These are phyloP conservation scores for Saprolegnia parasitica DNA, from an alignment of 352 stramenopile species.

Conservation along the genomic window DNA sequence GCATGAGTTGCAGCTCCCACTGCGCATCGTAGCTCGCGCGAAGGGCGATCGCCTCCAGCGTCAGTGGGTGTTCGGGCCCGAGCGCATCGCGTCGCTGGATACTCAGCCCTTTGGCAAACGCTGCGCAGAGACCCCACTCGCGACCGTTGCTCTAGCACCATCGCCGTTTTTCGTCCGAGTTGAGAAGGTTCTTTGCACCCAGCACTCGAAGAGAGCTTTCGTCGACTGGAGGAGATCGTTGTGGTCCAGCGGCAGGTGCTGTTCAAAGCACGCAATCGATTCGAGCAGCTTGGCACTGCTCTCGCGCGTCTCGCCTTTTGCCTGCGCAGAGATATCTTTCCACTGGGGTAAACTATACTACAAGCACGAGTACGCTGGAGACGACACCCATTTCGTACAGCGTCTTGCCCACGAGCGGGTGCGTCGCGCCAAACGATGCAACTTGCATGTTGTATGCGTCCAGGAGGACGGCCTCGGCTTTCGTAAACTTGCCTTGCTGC, in stretches of 20 bases:
- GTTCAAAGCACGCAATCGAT: slow-evolving; percentile 8
- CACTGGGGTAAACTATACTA: not conserved
- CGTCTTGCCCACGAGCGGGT: slow-evolving; percentile 16
- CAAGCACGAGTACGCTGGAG: not conserved
- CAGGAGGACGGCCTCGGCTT: not conserved
- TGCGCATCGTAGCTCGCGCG: not conserved
- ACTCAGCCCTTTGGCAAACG: not conserved
- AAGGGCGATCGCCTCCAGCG: not conserved
- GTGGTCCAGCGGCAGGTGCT: not conserved
- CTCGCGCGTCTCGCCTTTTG: not conserved
- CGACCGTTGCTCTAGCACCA: too few relatives aligned
- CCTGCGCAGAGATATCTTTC: not conserved
- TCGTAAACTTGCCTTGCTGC: not conserved
- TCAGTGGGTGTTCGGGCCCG: not conserved
- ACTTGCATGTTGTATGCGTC: not conserved
- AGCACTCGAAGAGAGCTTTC: not conserved
- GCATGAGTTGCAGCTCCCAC: slow-evolving; percentile 23
- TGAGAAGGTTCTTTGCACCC: not conserved
- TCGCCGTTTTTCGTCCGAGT: not conserved
- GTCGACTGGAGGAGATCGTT: not conserved
- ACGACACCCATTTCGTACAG: slow-evolving; percentile 11
- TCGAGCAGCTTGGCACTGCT: not conserved
- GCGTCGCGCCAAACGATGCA: slow-evolving; percentile 2
- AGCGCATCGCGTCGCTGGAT: not conserved
- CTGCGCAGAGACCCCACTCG: not conserved